Percentiles rank a stretch among this genome's conserved stretches.
Evolutionary conservation across 1,139 yeast genomes (phyloP).

Genomic region (Yarrowia galli): DNA sequence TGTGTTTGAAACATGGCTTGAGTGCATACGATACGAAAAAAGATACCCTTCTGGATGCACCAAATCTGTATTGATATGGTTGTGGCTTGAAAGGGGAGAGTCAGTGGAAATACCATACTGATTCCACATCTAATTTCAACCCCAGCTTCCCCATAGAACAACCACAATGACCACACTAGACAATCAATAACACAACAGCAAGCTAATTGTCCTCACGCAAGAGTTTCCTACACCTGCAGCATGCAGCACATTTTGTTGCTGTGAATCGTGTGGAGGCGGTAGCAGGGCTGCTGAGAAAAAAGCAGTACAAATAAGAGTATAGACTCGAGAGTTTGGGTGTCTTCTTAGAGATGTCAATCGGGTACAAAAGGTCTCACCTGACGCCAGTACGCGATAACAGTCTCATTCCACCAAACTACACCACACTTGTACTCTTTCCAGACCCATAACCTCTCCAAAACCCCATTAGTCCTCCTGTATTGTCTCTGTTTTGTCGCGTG

Average conservation of each 20-base stretch:
- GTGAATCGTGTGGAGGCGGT: slow-evolving; percentile 2
- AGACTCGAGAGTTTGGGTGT: neutral
- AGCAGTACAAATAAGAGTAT: neutral
- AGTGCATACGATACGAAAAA: slow-evolving; percentile 5
- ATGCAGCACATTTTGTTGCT: slow-evolving; percentile 4
- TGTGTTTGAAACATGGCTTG: neutral
- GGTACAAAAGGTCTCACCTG: too few species aligned
- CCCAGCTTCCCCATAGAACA: too few species aligned
- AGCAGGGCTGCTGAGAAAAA: neutral
- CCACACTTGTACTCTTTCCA: too few species aligned
- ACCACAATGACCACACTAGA: neutral
- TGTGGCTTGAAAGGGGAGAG: slow-evolving; percentile 1
- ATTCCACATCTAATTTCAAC: too few species aligned
- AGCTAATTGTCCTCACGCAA: too few species aligned
- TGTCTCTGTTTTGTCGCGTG: too few species aligned
- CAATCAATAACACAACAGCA: neutral
- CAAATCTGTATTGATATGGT: slow-evolving; percentile 1
- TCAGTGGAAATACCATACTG: too few species aligned
- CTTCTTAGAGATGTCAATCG: neutral
- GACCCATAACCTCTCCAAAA: neutral
- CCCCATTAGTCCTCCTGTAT: too few species aligned
- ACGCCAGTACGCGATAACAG: too few species aligned
- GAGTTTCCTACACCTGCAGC: neutral
- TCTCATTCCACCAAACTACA: too few species aligned
- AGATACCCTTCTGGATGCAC: neutral